phyloP scores from a whole-genome alignment of 2,329 filamentous ascomycete species.

The Phialocephala sp. region DNA sequence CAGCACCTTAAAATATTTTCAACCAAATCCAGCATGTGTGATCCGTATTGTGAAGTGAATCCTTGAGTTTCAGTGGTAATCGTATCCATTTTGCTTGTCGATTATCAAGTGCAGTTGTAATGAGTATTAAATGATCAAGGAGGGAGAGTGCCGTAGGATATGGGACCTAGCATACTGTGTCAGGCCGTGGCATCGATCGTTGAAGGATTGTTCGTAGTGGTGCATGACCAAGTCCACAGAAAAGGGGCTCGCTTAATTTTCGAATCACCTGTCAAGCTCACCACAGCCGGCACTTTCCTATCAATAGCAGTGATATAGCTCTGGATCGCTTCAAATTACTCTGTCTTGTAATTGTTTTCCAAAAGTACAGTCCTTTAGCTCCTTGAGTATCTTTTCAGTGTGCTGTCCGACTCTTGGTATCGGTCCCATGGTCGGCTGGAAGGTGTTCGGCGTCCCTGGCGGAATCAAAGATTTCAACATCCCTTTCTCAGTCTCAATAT shows the following conservation, averaged over 20 bases:
- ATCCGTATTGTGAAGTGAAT: too few species aligned
- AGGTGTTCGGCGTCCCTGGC: conserved; percentile 18
- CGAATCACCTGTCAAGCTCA: not conserved
- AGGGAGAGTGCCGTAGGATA: too few species aligned
- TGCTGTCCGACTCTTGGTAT: conserved; percentile 17
- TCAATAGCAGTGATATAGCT: not conserved
- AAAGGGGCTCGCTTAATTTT: conserved; percentile 2
- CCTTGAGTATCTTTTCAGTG: conserved; percentile 17
- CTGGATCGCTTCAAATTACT: not conserved
- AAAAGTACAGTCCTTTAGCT: conserved; percentile 15
- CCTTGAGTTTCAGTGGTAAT: too few species aligned
- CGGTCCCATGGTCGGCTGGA: conserved; percentile 16
- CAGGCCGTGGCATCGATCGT: too few species aligned
- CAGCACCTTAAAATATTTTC: too few species aligned
- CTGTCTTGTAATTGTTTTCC: not conserved
- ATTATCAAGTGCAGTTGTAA: too few species aligned
- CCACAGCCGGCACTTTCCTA: not conserved
- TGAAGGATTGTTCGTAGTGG: too few species aligned
- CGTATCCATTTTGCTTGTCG: too few species aligned
- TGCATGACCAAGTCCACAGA: not conserved
- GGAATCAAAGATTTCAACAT: conserved; percentile 13
- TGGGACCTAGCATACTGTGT: too few species aligned
- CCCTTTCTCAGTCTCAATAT: conserved; percentile 17
- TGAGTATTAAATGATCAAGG: too few species aligned
- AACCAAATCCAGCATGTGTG: too few species aligned